Conservation (phyloP, 73 alveolate species). For the Blepharisma japonicum region DNA sequence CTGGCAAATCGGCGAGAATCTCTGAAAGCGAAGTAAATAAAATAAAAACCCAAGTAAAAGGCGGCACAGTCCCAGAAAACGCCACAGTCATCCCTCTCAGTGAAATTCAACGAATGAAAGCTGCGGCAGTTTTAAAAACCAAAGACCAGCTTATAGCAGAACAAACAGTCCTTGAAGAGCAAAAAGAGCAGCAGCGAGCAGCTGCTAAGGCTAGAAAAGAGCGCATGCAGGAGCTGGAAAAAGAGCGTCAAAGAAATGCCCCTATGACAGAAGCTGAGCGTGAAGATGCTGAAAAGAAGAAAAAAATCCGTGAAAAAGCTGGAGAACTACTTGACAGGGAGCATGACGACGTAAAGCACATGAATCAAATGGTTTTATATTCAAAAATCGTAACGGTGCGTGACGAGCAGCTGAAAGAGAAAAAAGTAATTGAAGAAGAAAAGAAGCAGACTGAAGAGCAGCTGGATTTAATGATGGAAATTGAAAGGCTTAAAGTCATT, state of each 20-base stretch:
- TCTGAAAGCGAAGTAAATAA: background rate
- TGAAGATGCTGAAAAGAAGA: constrained; percentile 44
- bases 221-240: constrained; percentile 66
- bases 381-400: constrained; percentile 82
- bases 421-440: constrained; percentile 61
- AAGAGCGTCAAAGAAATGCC: constrained; percentile 47
- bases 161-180: constrained; percentile 62
- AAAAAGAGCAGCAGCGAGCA: constrained; percentile 62
- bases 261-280: constrained; percentile 54
- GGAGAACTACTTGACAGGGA: constrained; percentile 65
- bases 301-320: constrained; percentile 54
- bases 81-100: constrained; percentile 50
- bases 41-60: constrained; percentile 4
- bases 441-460: constrained; percentile 70
- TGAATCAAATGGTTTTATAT: constrained; percentile 88
- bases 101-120: constrained; percentile 65
- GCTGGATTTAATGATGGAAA: constrained; percentile 84
- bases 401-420: constrained; percentile 79
- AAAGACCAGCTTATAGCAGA: constrained; percentile 58
- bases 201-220: constrained; percentile 71
- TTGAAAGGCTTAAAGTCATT: constrained; percentile 79
- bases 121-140: constrained; percentile 55
- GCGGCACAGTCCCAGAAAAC: constrained; percentile 28
- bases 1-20: background rate
- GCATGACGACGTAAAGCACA: constrained; percentile 77